A percentile compares a stretch with the other conserved stretches of the same genome.
phyloP scores from a whole-genome alignment of 1,139 yeast genomes.

The Kodamaea fungicola region DNA sequence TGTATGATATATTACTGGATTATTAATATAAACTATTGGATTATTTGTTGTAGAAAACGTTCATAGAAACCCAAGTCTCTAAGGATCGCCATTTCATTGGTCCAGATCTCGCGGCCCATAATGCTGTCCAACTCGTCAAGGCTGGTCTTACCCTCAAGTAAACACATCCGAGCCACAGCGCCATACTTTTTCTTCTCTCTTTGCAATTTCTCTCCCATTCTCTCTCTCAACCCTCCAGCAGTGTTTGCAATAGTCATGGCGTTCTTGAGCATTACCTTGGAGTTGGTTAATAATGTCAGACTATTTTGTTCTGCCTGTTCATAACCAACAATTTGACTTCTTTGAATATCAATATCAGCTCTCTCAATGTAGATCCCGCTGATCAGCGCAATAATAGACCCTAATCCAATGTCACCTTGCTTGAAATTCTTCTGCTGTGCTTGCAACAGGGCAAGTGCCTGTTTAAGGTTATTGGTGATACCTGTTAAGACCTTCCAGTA shows the following conservation, averaged over 20 bases:
- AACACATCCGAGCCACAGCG: slow-evolving; percentile 44
- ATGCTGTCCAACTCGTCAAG: slow-evolving; percentile 35
- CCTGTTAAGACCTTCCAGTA: slow-evolving; percentile 40
- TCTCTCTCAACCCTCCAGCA: slow-evolving; percentile 51
- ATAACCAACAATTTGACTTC: slow-evolving; percentile 29
- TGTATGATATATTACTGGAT: not conserved
- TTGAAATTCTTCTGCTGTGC: slow-evolving; percentile 15
- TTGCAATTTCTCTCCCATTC: slow-evolving; percentile 37
- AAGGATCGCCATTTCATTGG: slow-evolving; percentile 23
- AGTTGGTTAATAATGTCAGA: slow-evolving; percentile 32
- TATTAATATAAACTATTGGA: no score
- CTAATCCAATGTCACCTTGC: slow-evolving; percentile 25
- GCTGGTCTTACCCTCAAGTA: slow-evolving; percentile 38
- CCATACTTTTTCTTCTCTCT: slow-evolving; percentile 44
- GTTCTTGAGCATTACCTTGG: slow-evolving; percentile 41
- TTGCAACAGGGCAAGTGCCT: slow-evolving; percentile 34
- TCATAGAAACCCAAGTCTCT: slow-evolving; percentile 29
- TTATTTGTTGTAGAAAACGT: not conserved
- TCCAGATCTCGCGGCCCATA: slow-evolving; percentile 34
- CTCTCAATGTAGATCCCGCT: slow-evolving; percentile 46
- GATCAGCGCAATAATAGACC: slow-evolving; percentile 37
- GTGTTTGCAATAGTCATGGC: slow-evolving; percentile 45
- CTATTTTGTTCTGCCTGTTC: slow-evolving; percentile 29
- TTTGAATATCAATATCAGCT: slow-evolving; percentile 52
- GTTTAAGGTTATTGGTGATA: slow-evolving; percentile 36